Evolutionary conservation across 164 flowering plant genomes (phyloP), one percentile per base, ranked within the genome.

Genomic region (Macadamia tetraphylla): DNA sequence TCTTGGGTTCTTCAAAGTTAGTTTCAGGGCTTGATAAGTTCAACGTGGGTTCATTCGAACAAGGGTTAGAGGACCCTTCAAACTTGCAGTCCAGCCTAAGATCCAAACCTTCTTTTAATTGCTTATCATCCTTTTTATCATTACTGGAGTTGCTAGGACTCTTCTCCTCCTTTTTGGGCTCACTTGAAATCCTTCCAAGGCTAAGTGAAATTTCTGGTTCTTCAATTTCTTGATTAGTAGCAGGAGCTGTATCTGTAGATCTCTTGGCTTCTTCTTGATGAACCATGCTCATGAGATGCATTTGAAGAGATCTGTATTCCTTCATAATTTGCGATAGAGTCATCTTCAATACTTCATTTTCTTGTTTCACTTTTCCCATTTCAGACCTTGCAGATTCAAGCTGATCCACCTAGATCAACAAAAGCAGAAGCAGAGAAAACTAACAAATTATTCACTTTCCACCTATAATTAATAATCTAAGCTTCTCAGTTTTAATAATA

Each of bases 281-380:
- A 42, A 78, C 62, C 40, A 78, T 74, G 68, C 79, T 82, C 18
- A 76, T 74, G 67, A 83, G 77, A 1, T 82, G 81, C 61, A 68
- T 66, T 67, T 88, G 81, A 10, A 92, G 91, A 42, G 86, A 77
- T 55, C 81, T 75, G 74, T 86, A 88, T 44, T 92, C 91, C 60
- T 83, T 82, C 74, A 75, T 79, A 12, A 89, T 78, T 58, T 73
- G 70, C 23, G 85, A 69, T 49, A 89, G 63, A 44, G 75, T 69
- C 73, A 60, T 69, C 76, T 88, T 89, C 15, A 92, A 52, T 62
- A 87, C 85, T 65, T 80, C 85, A 46, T 92, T 92, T 70, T 92
- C 98, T 81, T 87, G 84, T 67, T 76, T 84, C 46, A 88, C 88
- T 64, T 85, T 81, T 0, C 84, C 82, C 88, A 92, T 87, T 71